Evolutionary conservation across 2,329 filamentous ascomycete species (phyloP).

Genomic region (Alternaria arbusti): DNA sequence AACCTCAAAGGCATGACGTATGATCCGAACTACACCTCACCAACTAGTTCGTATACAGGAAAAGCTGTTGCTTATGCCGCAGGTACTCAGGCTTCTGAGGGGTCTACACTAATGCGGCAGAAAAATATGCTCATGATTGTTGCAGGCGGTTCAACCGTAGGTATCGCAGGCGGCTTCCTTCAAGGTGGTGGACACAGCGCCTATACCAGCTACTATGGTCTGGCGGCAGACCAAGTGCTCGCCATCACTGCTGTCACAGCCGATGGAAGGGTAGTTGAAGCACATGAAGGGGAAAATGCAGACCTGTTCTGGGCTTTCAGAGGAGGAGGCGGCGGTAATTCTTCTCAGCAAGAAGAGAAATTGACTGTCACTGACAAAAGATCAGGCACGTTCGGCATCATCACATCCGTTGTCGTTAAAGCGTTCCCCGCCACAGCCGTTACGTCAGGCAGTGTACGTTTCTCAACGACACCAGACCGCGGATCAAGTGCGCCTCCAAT

Average conservation of each 20-base stretch:
- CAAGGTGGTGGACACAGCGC: constrained; percentile 50
- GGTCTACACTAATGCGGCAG: constrained; percentile 53
- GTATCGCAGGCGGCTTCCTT: constrained; percentile 47
- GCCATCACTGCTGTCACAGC: constrained; percentile 34
- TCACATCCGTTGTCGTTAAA: constrained; percentile 43
- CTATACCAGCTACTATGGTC: constrained; percentile 49
- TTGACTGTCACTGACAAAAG: background rate
- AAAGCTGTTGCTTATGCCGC: constrained; percentile 58
- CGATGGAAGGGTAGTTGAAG: constrained; percentile 34
- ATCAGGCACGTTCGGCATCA: constrained; percentile 34
- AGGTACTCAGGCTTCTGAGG: constrained; percentile 58
- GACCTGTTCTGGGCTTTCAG: constrained; percentile 40
- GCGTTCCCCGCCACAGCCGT: constrained; percentile 34
- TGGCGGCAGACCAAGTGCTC: constrained; percentile 37
- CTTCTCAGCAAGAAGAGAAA: background rate
- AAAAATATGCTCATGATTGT: constrained; percentile 57
- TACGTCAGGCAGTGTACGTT: constrained; percentile 21
- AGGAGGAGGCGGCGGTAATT: constrained; percentile 37
- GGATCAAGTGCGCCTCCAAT: constrained; percentile 13
- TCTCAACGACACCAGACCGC: constrained; percentile 23
- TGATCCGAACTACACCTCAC: constrained; percentile 19
- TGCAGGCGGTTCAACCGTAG: constrained; percentile 61
- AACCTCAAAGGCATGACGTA: constrained; percentile 28
- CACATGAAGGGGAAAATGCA: constrained; percentile 24
- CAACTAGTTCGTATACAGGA: constrained; percentile 21